Evolutionary conservation across 805 yeast species (phyloP).

Genomic region (Metschnikowia hibisci): DNA sequence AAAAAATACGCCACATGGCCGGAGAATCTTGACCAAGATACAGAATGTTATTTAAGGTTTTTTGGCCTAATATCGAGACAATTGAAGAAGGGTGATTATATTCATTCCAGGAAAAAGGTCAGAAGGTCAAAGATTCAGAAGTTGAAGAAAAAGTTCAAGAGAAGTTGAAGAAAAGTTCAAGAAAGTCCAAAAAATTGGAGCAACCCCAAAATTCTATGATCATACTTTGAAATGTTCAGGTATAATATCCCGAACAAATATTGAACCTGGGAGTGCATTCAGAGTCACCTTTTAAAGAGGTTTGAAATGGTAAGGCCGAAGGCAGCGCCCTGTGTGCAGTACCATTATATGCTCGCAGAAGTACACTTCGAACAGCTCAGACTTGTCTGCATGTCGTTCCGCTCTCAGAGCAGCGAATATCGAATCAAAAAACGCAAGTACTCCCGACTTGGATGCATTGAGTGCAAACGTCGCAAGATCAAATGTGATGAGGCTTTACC

Average conservation of each 20-base stretch:
- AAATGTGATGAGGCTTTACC: constrained; percentile 42
- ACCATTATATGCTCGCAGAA: constrained; percentile 1
- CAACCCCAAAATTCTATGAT: too few species aligned
- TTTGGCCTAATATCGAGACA: too few species aligned
- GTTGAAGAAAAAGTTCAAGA: too few species aligned
- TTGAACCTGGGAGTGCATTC: too few species aligned
- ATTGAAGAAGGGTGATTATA: too few species aligned
- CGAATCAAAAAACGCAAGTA: constrained; percentile 36
- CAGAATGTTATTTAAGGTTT: constrained; percentile 21
- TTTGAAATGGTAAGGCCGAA: not conserved
- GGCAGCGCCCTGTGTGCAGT: not conserved
- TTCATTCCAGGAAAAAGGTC: too few species aligned
- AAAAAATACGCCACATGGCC: constrained; percentile 92
- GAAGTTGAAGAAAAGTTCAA: too few species aligned
- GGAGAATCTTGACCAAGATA: constrained; percentile 75
- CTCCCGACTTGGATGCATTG: constrained; percentile 39
- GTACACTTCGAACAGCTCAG: constrained; percentile 2
- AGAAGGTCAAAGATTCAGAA: too few species aligned
- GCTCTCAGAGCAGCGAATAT: not conserved
- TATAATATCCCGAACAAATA: too few species aligned
- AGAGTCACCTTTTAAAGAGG: not conserved
- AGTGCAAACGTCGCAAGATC: constrained; percentile 42
- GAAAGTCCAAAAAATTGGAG: too few species aligned
- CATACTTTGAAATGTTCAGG: too few species aligned
- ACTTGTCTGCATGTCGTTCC: not conserved